phyloP scores from a whole-genome alignment of 1,284 basidiomycete species.

The Malassezia pachydermatis region DNA sequence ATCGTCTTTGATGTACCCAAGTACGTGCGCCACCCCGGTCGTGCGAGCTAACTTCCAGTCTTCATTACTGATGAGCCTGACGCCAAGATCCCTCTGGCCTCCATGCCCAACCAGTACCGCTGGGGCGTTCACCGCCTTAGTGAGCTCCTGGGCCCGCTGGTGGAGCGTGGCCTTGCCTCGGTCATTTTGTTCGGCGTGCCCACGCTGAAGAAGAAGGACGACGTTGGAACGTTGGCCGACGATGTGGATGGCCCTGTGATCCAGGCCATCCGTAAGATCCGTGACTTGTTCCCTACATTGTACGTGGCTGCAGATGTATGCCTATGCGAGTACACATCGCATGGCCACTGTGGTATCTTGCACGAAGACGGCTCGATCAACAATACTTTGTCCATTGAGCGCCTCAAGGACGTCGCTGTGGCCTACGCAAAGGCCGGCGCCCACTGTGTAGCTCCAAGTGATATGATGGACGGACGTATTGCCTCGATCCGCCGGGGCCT shows the following conservation, averaged over 20 bases:
- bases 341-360: slow-evolving; percentile 89
- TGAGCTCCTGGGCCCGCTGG: slow-evolving; percentile 72
- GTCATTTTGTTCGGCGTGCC: slow-evolving; percentile 97
- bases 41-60: slow-evolving; percentile 16
- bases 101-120: slow-evolving; percentile 45
- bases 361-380: slow-evolving; percentile 62
- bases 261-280: slow-evolving; percentile 69
- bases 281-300: slow-evolving; percentile 60
- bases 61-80: slow-evolving; percentile 43
- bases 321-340: slow-evolving; percentile 98
- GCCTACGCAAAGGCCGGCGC: slow-evolving; percentile 88
- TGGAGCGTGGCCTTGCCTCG: slow-evolving; percentile 76
- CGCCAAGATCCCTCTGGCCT: slow-evolving; percentile 24
- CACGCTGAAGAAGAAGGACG: slow-evolving; percentile 60
- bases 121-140: slow-evolving; percentile 93
- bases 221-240: slow-evolving; percentile 73
- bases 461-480: slow-evolving; percentile 99
- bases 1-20: slow-evolving; percentile 46
- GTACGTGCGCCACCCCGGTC: slow-evolving; percentile 10
- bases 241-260: slow-evolving; percentile 86
- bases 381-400: slow-evolving; percentile 54
- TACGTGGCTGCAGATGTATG: slow-evolving; percentile 86
- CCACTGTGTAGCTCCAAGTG: slow-evolving; percentile 94
- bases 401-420: slow-evolving; percentile 84
- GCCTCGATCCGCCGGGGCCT: slow-evolving; percentile 76